These are phyloP conservation scores for Fragilaria radians DNA, from an alignment of 108 stramenopile species.

Conservation along the genomic window DNA sequence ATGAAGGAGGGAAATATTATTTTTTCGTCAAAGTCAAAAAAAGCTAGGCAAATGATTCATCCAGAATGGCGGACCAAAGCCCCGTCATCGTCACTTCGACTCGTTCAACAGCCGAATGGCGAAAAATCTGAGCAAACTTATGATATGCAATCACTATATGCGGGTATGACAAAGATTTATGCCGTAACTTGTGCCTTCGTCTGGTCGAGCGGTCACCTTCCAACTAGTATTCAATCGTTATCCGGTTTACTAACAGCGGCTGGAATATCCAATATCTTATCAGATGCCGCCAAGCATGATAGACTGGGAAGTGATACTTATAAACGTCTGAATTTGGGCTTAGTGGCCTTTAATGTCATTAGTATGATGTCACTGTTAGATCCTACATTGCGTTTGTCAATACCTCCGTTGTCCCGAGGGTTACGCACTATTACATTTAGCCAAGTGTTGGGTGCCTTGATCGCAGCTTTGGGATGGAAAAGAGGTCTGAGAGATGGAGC, in stretches of 20 bases:
- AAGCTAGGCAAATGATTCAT: too few relatives aligned
- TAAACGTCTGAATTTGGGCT: conserved; percentile 46
- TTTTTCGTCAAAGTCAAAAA: too few relatives aligned
- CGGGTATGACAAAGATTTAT: too few relatives aligned
- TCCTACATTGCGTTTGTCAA: not conserved
- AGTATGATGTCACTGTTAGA: conserved; percentile 17
- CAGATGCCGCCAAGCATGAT: conserved; percentile 35
- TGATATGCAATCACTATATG: too few relatives aligned
- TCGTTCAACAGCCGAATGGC: too few relatives aligned
- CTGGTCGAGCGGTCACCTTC: too few relatives aligned
- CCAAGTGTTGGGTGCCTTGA: not conserved
- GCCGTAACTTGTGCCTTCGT: too few relatives aligned
- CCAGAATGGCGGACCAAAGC: too few relatives aligned
- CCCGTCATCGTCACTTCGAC: too few relatives aligned
- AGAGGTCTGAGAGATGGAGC: not conserved
- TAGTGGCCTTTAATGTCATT: conserved; percentile 12
- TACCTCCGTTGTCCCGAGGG: not conserved
- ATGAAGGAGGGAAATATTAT: too few relatives aligned
- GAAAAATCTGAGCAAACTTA: too few relatives aligned
- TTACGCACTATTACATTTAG: not conserved
- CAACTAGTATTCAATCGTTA: too few relatives aligned
- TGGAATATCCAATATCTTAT: conserved; percentile 36
- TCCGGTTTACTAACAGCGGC: conserved; percentile 11
- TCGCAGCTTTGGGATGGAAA: not conserved
- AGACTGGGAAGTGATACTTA: conserved; percentile 63